Evolutionary conservation across 331 rosid species (phyloP), one percentile per base, ranked within the genome.

Genomic region (Acacia concinna): DNA sequence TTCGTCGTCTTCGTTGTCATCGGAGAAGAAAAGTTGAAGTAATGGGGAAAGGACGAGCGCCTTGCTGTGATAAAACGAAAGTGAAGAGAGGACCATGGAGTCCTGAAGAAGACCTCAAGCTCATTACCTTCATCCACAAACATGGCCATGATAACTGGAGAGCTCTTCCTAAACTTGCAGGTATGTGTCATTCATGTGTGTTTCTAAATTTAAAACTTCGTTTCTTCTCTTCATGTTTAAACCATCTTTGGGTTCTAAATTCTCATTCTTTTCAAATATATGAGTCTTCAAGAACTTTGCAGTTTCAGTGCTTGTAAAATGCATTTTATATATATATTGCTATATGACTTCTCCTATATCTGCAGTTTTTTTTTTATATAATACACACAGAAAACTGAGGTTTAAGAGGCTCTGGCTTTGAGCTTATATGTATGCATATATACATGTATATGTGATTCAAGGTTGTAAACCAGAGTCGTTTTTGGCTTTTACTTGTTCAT

Each of bases 31-130:
- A n/a, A 52, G 0, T 44, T 44, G 10, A 3, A n/a, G 13, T 1
- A 43, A 90, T 87, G 97, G 98, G 99, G 11, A 96, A 85, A 82
- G 99, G 99, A 88, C 91, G 97, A 79, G 89, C 97, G 68, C 99
- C 97, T 21, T 96, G 99, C 15, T 96, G 99, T 85, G 98, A 96
- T 74, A 96, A 91, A 88, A 81, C 68, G 30, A 78, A 90, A 91
- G 99, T 96, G 83, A 96, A 93, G 89, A 89, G 94, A 83, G 99
- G 99, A 10, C 99, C 99, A 12, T 96, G 99, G 99, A 96, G 93
- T 71, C 94, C 98, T 54, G 81, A 82, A 62, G 99, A 96, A 82
- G 99, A 96, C 64, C 83, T 88, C 70, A 93, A 88, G 65, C 99
- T 96, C 78, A 91, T 90, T 32, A 87, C 88, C 77, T 96, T 91